Base-by-base conservation (phyloP, 768 basidiomycete genomes). In the Lyophyllum semitale region DNA sequence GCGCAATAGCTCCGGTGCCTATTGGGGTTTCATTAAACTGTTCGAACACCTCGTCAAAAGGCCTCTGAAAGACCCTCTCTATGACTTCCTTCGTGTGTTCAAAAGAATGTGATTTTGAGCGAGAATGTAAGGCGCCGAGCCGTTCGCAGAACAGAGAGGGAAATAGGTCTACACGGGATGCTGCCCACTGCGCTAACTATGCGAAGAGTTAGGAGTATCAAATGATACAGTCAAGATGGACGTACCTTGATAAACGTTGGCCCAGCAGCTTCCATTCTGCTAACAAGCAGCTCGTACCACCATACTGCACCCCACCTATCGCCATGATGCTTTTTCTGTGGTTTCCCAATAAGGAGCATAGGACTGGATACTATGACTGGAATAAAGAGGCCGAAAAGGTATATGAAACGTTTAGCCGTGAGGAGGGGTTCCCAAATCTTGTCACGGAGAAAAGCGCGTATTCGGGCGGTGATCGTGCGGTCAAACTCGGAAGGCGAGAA, bases 1-100 rank as follows among this genome's bases (percentile, higher is more conserved):
- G 97, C 18, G 96, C 97, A 59, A 99, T 97, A n/a, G 97, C 95
- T 23, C 97, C 97, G 9, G 90, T 91, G n/a, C 97, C 97, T 48
- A 99, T 96, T 4, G 97, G 95, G 5, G 68, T 77, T 55, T 85
- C 78, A 53, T 92, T 85, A 65, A 99, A 98, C 53, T 91, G 83
- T 61, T 93, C 91, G 62, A 99, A 98, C 11, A 98, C 91, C 12
- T 97, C 81, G 4, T 87, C 79, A 65, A 99, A 97, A 4, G 86
- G 84, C 33, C 84, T 78, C 45, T 86, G 84, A 68, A 98, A 98
- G 18, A 92, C 92, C 3, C 75, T 72, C 68, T 96, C 89, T 59
- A 99, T 86, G 51, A 93, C 87, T 18, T 73, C 69, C 59, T 84
- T 88, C 5, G 96, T 98, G 69, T 98, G 88, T 20, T 67, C 60